phyloP scores from a whole-genome alignment of 176 grass and related monocot genomes.

The Cymbopogon citratus region DNA sequence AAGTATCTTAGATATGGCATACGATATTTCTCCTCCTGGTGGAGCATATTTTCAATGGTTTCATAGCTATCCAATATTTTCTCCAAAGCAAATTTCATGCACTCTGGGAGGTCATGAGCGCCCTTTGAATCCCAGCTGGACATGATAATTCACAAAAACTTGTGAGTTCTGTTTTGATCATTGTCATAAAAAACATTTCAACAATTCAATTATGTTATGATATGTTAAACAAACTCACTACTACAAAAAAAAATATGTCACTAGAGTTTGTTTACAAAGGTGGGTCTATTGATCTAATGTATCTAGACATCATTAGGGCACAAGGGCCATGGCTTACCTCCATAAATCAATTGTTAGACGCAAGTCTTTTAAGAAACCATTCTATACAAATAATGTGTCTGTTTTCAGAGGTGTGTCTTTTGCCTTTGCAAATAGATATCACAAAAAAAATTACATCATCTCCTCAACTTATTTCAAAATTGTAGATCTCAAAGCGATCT shows the following conservation, averaged over 20 bases:
- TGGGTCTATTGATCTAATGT: neutral
- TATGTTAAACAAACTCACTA: neutral
- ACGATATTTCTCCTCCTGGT: neutral
- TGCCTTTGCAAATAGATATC: neutral
- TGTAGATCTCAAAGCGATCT: neutral
- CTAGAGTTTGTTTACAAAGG: neutral
- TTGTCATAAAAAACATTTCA: too few relatives aligned
- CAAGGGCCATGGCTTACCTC: neutral
- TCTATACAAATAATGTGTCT: neutral
- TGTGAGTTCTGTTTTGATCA: neutral
- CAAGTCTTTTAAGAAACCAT: neutral
- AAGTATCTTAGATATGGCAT: neutral
- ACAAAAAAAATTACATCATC: too few relatives aligned
- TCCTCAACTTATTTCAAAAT: neutral
- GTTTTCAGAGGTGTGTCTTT: neutral
- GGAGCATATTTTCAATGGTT: neutral
- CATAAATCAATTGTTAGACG: neutral
- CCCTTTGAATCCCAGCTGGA: neutral
- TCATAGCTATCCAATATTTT: neutral
- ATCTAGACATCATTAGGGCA: neutral
- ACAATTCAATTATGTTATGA: neutral
- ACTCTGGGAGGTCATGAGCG: neutral
- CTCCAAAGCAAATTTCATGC: neutral
- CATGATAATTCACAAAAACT: neutral
- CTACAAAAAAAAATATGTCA: neutral